These are phyloP conservation scores for Scedosporium apiospermum DNA, from an alignment of 2,329 filamentous ascomycete genomes.

Conservation along the genomic window DNA sequence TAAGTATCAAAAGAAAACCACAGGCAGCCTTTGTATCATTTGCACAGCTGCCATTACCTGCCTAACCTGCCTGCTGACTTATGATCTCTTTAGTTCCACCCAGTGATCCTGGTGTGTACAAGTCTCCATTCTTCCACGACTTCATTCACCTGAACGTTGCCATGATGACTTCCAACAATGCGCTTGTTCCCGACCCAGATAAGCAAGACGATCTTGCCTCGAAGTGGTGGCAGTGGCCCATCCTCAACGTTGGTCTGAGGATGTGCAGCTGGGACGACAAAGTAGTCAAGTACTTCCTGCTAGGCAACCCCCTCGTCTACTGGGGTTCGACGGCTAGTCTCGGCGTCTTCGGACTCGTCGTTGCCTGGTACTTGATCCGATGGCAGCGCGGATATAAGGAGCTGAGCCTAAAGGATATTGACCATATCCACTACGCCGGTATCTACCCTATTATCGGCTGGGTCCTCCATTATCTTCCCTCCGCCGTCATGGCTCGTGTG, in stretches of 20 bases:
- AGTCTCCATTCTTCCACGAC: slow-evolving; percentile 93
- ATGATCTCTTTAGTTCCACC: slow-evolving; percentile 55
- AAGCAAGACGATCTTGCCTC: slow-evolving; percentile 98
- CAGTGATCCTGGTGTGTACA: slow-evolving; percentile 83
- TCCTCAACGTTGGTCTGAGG: slow-evolving; percentile 86
- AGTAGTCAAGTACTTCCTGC: slow-evolving; percentile 95
- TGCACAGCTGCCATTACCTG: too few relatives aligned
- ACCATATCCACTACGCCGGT: slow-evolving; percentile 89
- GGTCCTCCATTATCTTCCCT: slow-evolving; percentile 94
- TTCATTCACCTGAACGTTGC: slow-evolving; percentile 97
- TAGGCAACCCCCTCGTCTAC: slow-evolving; percentile 93
- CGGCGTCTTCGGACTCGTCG: slow-evolving; percentile 59
- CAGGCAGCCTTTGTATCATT: too few relatives aligned
- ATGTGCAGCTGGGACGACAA: slow-evolving; percentile 99
- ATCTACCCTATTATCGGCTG: slow-evolving; percentile 88
- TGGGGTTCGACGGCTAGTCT: slow-evolving; percentile 84
- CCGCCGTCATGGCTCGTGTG: slow-evolving; percentile 95
- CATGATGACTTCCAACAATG: slow-evolving; percentile 99
- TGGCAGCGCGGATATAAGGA: slow-evolving; percentile 95
- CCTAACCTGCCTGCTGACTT: too few relatives aligned
- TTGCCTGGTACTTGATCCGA: slow-evolving; percentile 78
- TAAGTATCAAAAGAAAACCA: slow-evolving; percentile 38
- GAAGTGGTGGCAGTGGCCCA: slow-evolving; percentile 96
- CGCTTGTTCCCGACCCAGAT: slow-evolving; percentile 91
- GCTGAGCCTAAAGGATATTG: slow-evolving; percentile 68